phyloP scores from a whole-genome alignment of 805 yeast genomes.

The Candida koratica region DNA sequence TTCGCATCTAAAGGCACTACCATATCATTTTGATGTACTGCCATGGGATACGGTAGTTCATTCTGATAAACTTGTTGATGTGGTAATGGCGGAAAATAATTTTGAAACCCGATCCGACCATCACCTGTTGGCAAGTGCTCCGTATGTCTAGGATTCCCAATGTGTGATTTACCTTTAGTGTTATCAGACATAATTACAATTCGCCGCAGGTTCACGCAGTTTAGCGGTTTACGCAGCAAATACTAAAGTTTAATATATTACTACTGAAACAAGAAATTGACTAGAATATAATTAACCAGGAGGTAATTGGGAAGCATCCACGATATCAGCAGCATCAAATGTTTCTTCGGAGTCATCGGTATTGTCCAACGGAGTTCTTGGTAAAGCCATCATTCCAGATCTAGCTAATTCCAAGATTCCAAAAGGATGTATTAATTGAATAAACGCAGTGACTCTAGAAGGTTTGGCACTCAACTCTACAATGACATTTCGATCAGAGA shows the following conservation, averaged over 20 bases:
- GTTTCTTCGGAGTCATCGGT: slow-evolving; percentile 42
- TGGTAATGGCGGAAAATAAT: slow-evolving; percentile 2
- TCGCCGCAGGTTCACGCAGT: too few species aligned
- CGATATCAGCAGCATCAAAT: slow-evolving; percentile 61
- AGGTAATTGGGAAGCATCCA: slow-evolving; percentile 86
- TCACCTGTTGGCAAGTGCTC: too few species aligned
- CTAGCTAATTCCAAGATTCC: slow-evolving; percentile 95
- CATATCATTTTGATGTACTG: too few species aligned
- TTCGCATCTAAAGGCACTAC: too few species aligned
- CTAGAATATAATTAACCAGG: slow-evolving; percentile 87
- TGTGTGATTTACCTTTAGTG: too few species aligned
- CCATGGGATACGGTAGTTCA: neutral
- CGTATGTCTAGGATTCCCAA: too few species aligned
- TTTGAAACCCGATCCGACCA: too few species aligned
- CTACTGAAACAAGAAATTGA: too few species aligned
- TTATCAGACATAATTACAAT: too few species aligned
- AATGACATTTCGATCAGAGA: slow-evolving; percentile 88
- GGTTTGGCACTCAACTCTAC: slow-evolving; percentile 96
- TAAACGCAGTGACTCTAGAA: slow-evolving; percentile 77
- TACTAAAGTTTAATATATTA: too few species aligned
- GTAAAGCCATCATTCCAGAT: slow-evolving; percentile 98
- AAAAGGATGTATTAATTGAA: slow-evolving; percentile 88
- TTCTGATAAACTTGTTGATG: slow-evolving; percentile 4
- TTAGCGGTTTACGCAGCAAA: too few species aligned
- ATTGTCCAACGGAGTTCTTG: slow-evolving; percentile 83